Evolutionary conservation across 225 moss, liverwort and hornwort genomes (phyloP), one percentile per base, ranked within the genome.

Genomic region (Bryum argenteum): DNA sequence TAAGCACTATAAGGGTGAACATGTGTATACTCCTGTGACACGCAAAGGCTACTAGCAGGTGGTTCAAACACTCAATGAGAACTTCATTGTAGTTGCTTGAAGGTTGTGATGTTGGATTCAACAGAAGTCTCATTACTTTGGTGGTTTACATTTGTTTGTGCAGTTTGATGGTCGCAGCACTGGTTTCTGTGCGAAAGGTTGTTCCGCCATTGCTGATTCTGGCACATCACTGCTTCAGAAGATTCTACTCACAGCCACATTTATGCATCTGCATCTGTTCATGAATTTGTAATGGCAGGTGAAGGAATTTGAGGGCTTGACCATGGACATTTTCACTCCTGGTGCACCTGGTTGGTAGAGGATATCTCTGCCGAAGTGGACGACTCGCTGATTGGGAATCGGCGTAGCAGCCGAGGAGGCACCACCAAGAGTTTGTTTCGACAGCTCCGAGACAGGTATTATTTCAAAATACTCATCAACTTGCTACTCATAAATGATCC

Each of bases 11-110:
- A 89, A 83, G 83, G 95, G 95, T 56, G 91, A 93, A 73, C 95
- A 96, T 52, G 74, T 86, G 6, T 96, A 89, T 61, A 91, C 93
- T 51, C 91, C 91, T 60, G 93, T 96, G 55, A 96, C 93, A 57
- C 90, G 88, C 47, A 93, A 88, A 77, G 95, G 91, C 38, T 96
- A 96, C 70, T 96, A 93, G 93, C 95, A 91, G 84, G 88, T 90
- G 71, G 18, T 58, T 2, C 15, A 63, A 18, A n/a, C 19, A 9
- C 14, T 18, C 1, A 1, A 3, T 56, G 11, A 17, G 17, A 6
- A 28, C 28, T 28, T 2, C 5, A 28, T 28, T 28, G 28, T 2
- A 28, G 28, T 28, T 28, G 28, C 28, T 28, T 28, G 28, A 28
- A 28, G 28, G 5, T 28, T 28, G 28, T 28, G 28, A 28, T 52